These are phyloP conservation scores for Syncephalastrum contaminatum DNA, from an alignment of 371 early-diverging fungal genomes.

Conservation along the genomic window DNA sequence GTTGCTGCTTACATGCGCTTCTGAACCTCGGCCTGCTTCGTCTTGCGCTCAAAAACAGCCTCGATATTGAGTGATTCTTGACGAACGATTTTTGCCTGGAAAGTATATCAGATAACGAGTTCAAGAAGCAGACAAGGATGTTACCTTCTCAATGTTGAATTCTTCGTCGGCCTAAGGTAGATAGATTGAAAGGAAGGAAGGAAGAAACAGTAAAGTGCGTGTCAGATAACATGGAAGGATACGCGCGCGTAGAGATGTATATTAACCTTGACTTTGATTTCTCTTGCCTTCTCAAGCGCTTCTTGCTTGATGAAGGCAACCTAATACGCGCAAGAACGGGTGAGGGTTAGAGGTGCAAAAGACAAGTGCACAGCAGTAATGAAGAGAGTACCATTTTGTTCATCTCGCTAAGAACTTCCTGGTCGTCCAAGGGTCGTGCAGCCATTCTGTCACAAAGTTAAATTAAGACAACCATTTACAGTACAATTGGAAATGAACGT, in stretches of 20 bases:
- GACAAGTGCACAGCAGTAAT: slow-evolving; percentile 1
- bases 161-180: slow-evolving; percentile 90
- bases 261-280: slow-evolving; percentile 93
- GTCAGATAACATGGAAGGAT: neutral
- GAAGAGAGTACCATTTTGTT: slow-evolving; percentile 71
- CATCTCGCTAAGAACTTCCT: slow-evolving; percentile 89
- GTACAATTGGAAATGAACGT: too few relatives aligned
- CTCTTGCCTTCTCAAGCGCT: slow-evolving; percentile 96
- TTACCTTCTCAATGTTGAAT: slow-evolving; percentile 97
- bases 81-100: slow-evolving; percentile 86
- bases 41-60: slow-evolving; percentile 85
- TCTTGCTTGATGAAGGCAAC: slow-evolving; percentile 97
- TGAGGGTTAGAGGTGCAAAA: neutral
- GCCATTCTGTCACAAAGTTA: slow-evolving; percentile 27
- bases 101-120: neutral
- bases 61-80: slow-evolving; percentile 90
- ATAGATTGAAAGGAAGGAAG: slow-evolving; percentile 3
- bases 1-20: slow-evolving; percentile 68
- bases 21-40: slow-evolving; percentile 91
- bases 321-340: slow-evolving; percentile 27
- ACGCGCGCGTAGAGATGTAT: neutral
- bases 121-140: slow-evolving; percentile 7
- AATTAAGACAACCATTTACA: too few relatives aligned
- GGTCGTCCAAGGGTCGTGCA: slow-evolving; percentile 81
- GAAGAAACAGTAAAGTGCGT: slow-evolving; percentile 5